A percentile compares a stretch with the other conserved stretches of the same genome.
Evolutionary conservation across 176 grass and related monocot genomes (phyloP).

Genomic region (Carex kokanica): DNA sequence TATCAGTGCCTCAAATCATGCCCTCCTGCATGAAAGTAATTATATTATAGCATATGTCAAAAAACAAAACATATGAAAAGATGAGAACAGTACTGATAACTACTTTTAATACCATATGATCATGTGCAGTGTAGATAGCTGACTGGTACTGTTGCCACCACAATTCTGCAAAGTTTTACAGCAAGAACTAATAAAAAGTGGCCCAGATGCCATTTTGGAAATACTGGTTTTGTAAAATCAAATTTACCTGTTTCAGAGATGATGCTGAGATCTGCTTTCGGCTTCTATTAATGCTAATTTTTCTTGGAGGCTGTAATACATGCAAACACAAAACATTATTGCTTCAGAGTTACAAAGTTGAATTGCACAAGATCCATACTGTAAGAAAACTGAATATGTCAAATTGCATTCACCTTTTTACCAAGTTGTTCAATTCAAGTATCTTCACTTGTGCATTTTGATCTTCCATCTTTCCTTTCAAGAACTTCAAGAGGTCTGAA

Average conservation of each 20-base stretch:
- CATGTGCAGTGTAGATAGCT: constrained; percentile 43
- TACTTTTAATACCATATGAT: constrained; percentile 40
- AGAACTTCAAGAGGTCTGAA: no score
- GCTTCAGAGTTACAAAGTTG: constrained; percentile 9
- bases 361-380: not conserved
- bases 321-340: not conserved
- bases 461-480: constrained; percentile 36
- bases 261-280: constrained; percentile 62
- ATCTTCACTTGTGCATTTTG: constrained; percentile 54
- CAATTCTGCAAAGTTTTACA: constrained; percentile 23
- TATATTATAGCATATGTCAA: not conserved
- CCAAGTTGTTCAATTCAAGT: constrained; percentile 58
- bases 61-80: constrained; percentile 9
- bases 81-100: not conserved
- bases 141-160: constrained; percentile 34
- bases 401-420: constrained; percentile 58
- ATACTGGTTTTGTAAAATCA: constrained; percentile 34
- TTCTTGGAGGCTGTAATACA: constrained; percentile 59
- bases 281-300: constrained; percentile 80
- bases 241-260: constrained; percentile 33
- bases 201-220: not conserved
- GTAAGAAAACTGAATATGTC: constrained; percentile 5
- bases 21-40: constrained; percentile 57
- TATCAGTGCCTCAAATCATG: constrained; percentile 69
- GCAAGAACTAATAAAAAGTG: constrained; percentile 24